Conservation (phyloP, 2,329 filamentous ascomycete species). For the Cladosporium sphaerospermum region DNA sequence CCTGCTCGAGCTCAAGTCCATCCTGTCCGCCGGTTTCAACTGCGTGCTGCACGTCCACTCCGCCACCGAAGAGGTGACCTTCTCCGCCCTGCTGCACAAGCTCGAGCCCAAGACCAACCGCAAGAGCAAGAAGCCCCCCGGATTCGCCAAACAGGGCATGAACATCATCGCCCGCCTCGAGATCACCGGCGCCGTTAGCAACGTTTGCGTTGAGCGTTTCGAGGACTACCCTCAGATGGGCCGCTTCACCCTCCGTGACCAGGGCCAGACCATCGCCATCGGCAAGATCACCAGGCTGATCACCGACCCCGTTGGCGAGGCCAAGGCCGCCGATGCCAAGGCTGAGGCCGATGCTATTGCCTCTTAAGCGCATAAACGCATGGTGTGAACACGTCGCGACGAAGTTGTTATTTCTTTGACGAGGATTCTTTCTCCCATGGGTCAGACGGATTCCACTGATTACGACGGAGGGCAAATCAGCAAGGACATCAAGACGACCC, state of each 20-base stretch:
- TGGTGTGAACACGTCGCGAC: too few species aligned
- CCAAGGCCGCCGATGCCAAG: conserved; percentile 13
- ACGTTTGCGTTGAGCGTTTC: conserved; percentile 85
- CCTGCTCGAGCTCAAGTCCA: conserved; percentile 89
- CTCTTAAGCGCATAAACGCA: background rate
- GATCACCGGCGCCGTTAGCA: conserved; percentile 71
- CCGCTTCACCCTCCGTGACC: conserved; percentile 74
- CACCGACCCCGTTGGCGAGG: conserved; percentile 30
- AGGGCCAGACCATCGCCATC: conserved; percentile 99
- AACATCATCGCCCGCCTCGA: conserved; percentile 90
- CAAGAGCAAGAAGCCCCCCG: conserved; percentile 87
- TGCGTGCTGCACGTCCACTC: conserved; percentile 97
- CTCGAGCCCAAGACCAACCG: conserved; percentile 89
- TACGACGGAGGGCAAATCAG: too few species aligned
- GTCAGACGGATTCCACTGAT: too few species aligned
- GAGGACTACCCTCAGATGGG: conserved; percentile 95
- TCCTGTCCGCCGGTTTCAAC: conserved; percentile 91
- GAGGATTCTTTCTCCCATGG: too few species aligned
- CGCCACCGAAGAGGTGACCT: conserved; percentile 95
- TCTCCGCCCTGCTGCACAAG: conserved; percentile 81
- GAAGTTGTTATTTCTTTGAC: too few species aligned
- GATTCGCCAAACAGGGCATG: conserved; percentile 75
- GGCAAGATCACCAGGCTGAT: conserved; percentile 96
- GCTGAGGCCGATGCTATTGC: conserved; percentile 15
- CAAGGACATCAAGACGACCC: too few species aligned